These are phyloP conservation scores for Noccaea caerulescens DNA, from an alignment of 345 rosid genomes.

Conservation along the genomic window DNA sequence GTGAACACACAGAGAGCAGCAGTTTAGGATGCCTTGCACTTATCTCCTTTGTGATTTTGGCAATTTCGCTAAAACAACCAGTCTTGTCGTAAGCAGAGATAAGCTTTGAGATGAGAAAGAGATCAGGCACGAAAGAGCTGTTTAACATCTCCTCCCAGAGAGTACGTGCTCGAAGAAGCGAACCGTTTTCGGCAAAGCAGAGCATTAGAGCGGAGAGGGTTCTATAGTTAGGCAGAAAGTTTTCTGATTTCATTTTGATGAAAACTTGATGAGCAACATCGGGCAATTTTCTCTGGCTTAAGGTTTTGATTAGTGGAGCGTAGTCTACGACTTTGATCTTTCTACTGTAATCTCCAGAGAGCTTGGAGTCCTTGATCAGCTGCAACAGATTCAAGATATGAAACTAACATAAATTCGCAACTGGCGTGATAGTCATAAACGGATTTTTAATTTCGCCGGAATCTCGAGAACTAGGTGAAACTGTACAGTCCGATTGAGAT, in stretches of 20 bases:
- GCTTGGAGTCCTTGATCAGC: conserved; percentile 43
- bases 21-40: conserved; percentile 43
- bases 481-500: background rate
- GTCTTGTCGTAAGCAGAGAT: conserved; percentile 55
- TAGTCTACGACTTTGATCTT: conserved; percentile 47
- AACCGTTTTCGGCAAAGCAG: conserved; percentile 53
- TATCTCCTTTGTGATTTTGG: conserved; percentile 49
- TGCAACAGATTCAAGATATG: conserved; percentile 24
- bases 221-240: conserved; percentile 39
- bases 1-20: conserved; percentile 47
- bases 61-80: conserved; percentile 52
- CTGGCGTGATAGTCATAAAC: background rate
- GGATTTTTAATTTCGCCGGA: background rate
- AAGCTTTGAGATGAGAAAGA: conserved; percentile 49
- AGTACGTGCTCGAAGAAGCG: conserved; percentile 48
- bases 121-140: conserved; percentile 52
- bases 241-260: conserved; percentile 51
- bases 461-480: background rate
- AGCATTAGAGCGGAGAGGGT: conserved; percentile 60
- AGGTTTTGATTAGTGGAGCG: conserved; percentile 45
- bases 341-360: conserved; percentile 22
- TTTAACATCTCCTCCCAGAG: conserved; percentile 58
- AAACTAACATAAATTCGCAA: background rate
- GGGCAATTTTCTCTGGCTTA: conserved; percentile 45
- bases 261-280: conserved; percentile 51